A percentile compares a stretch with the other conserved stretches of the same genome.
These are phyloP conservation scores for Dactylellina cionopaga DNA, from an alignment of 2,329 filamentous ascomycete species.

Conservation along the genomic window DNA sequence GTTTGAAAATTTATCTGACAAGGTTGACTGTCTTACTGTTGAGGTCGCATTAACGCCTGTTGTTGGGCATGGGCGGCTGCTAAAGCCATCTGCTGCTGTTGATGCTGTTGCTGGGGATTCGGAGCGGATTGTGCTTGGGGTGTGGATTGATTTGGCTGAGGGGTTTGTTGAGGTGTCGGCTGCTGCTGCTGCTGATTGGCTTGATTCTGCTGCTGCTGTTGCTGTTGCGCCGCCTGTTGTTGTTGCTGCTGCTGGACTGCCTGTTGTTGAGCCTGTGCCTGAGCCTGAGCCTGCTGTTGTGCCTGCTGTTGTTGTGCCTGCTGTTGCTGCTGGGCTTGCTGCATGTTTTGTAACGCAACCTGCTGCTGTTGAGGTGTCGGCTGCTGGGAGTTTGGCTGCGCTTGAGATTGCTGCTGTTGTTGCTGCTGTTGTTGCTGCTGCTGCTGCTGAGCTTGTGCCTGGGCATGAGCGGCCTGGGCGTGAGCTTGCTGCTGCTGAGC, in stretches of 20 bases:
- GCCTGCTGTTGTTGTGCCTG: constrained; percentile 57
- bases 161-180: constrained; percentile 59
- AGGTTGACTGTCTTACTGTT: constrained; percentile 60
- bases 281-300: constrained; percentile 7
- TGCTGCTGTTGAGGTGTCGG: constrained; percentile 31
- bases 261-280: constrained; percentile 16
- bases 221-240: constrained; percentile 10
- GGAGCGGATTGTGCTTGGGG: constrained; percentile 59
- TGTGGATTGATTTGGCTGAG: constrained; percentile 58
- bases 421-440: constrained; percentile 53
- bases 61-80: constrained; percentile 57
- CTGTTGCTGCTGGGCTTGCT: constrained; percentile 58
- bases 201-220: background rate
- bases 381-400: constrained; percentile 57
- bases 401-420: constrained; percentile 58
- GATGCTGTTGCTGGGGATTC: constrained; percentile 59
- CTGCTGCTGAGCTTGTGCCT: constrained; percentile 54
- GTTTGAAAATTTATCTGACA: constrained; percentile 57
- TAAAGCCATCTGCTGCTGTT: constrained; percentile 60
- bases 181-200: constrained; percentile 59
- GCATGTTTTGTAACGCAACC: constrained; percentile 22
- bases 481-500: constrained; percentile 51
- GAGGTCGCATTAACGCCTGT: constrained; percentile 60
- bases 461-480: constrained; percentile 59
- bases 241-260: constrained; percentile 13